Evolutionary conservation across 305 asterid genomes (phyloP).

Genomic region (Fraxinus nigra): DNA sequence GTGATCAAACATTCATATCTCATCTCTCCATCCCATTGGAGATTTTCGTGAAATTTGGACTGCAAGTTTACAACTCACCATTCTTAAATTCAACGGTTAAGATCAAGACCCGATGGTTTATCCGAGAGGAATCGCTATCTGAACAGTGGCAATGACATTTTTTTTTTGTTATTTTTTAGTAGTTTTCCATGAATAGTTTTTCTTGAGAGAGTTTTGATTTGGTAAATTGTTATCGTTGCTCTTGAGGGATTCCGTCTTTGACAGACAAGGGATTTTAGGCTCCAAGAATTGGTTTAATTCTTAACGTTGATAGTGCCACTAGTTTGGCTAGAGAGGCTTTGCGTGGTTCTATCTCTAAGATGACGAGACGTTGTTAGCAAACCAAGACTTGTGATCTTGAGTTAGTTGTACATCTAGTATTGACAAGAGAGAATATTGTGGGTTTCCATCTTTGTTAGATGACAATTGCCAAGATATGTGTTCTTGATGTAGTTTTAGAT

Average conservation of each 20-base stretch:
- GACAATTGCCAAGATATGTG: background rate
- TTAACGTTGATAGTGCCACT: background rate
- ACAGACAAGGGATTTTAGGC: background rate
- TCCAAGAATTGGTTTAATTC: background rate
- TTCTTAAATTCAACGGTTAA: background rate
- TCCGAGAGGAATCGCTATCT: background rate
- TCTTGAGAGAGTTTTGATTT: background rate
- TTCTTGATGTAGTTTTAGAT: background rate
- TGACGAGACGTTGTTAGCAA: background rate
- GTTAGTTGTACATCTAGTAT: background rate
- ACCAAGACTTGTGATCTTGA: background rate
- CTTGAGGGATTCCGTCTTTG: background rate
- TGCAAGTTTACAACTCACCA: background rate
- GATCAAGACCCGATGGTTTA: background rate
- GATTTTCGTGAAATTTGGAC: background rate
- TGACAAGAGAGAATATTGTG: background rate
- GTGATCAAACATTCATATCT: background rate
- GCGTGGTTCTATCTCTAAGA: background rate
- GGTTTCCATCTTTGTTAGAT: background rate
- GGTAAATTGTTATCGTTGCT: background rate
- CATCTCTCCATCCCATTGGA: background rate
- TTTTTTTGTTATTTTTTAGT: background rate
- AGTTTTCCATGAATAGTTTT: background rate
- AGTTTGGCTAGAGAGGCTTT: background rate
- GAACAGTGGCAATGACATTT: background rate